A percentile compares a stretch with the other conserved stretches of the same genome.
Evolutionary conservation across 306 rosid species (phyloP).

Genomic region (Quercus suber): DNA sequence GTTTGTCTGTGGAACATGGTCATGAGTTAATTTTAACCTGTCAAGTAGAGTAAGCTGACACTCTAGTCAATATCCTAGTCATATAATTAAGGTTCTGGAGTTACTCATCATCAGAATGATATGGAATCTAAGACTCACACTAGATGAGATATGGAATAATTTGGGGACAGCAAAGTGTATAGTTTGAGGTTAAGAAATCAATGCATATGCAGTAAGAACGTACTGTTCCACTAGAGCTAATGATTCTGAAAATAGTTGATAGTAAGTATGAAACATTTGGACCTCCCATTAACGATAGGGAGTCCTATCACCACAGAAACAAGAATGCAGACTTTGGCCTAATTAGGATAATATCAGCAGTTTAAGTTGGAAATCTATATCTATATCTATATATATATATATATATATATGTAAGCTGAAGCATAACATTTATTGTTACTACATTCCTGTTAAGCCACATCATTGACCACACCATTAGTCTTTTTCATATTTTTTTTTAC

Average conservation of each 20-base stretch:
- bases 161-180: neutral
- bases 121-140: neutral
- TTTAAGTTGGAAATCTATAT: neutral
- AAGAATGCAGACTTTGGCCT: neutral
- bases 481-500: no score
- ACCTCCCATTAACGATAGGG: neutral
- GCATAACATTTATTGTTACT: no score
- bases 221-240: neutral
- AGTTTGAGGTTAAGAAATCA: neutral
- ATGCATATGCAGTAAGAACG: neutral
- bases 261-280: neutral
- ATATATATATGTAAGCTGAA: no score
- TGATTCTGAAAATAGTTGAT: neutral
- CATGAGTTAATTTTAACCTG: constrained; percentile 22
- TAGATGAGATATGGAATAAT: neutral
- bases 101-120: constrained; percentile 5
- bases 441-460: no score
- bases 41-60: constrained; percentile 1
- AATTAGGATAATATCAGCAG: no score
- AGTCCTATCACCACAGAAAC: neutral
- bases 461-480: no score
- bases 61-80: constrained; percentile 1
- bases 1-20: constrained; percentile 39
- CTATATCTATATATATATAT: no score
- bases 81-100: neutral